A percentile compares a stretch with the other conserved stretches of the same genome.
Conservation (phyloP, 148 eudicot genomes). For the Rhododendron williamsianum region DNA sequence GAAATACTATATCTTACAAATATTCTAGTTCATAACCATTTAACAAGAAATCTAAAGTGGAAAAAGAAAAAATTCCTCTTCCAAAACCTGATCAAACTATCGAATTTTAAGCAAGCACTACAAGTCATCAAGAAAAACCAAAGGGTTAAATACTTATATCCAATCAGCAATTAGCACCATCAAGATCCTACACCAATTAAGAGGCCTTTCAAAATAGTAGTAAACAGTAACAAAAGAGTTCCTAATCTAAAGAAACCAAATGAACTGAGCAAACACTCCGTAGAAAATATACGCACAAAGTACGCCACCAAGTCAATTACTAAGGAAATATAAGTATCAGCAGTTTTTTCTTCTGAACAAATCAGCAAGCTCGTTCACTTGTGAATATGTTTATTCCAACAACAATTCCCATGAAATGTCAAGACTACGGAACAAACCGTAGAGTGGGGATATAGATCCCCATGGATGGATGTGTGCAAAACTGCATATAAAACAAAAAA, state of each 20-base stretch:
- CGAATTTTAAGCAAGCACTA: not conserved
- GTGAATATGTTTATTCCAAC: not conserved
- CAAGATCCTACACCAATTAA: not conserved
- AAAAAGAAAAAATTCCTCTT: not conserved
- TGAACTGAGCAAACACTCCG: not conserved
- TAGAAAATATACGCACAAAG: not conserved
- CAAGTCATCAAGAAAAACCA: not conserved
- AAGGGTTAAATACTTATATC: not conserved
- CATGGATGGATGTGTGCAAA: not conserved
- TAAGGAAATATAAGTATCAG: not conserved
- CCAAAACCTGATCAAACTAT: not conserved
- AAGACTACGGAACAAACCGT: not conserved
- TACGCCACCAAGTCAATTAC: not conserved
- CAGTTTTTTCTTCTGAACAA: not conserved
- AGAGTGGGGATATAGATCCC: not conserved
- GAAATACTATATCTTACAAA: not conserved
- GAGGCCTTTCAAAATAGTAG: not conserved
- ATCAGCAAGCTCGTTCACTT: not conserved
- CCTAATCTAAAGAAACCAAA: not conserved
- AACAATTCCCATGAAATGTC: not conserved
- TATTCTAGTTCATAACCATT: not conserved
- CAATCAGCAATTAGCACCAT: not conserved
- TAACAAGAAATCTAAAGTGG: not conserved
- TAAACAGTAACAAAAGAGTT: not conserved
- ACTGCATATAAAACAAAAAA: not conserved